A percentile compares a stretch with the other conserved stretches of the same genome.
Conservation (phyloP, 768 basidiomycete species). For the Leucosporidium yakuticum region DNA sequence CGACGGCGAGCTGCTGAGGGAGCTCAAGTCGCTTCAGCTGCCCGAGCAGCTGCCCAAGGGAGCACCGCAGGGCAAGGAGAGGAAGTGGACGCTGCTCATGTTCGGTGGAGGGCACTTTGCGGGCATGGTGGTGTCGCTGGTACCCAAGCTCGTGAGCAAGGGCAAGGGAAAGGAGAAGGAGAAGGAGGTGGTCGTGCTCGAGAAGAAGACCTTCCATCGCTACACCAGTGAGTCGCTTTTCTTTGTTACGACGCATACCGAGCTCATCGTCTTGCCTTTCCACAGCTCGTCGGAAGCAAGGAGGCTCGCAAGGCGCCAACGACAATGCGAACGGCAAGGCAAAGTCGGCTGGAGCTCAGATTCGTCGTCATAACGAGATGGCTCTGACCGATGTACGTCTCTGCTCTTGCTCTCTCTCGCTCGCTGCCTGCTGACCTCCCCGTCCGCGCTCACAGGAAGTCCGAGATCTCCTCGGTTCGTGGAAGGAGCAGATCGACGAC, state of each 20-base stretch:
- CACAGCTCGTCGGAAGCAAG: conserved; percentile 90
- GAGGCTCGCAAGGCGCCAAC: conserved; percentile 84
- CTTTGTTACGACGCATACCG: neutral
- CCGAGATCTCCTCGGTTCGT: conserved; percentile 69
- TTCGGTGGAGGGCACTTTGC: conserved; percentile 97
- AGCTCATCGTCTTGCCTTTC: neutral
- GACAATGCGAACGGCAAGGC: conserved; percentile 90
- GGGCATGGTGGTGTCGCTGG: conserved; percentile 62
- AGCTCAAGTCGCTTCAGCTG: conserved; percentile 62
- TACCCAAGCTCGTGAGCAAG: conserved; percentile 41
- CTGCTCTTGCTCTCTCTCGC: neutral
- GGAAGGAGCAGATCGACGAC: conserved; percentile 77
- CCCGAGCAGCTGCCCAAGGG: conserved; percentile 42
- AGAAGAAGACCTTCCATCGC: conserved; percentile 94
- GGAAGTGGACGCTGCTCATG: conserved; percentile 93
- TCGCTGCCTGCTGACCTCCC: conserved; percentile 7
- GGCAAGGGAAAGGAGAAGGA: conserved; percentile 57
- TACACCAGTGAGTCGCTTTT: conserved; percentile 74
- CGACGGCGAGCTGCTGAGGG: conserved; percentile 52
- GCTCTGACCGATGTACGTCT: conserved; percentile 74
- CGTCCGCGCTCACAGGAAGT: conserved; percentile 60
- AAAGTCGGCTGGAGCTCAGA: conserved; percentile 84
- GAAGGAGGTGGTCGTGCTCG: conserved; percentile 71
- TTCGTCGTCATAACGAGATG: conserved; percentile 92
- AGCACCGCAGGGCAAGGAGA: neutral